Conservation (phyloP, 164 flowering plant genomes). For the Kingdonia uniflora region DNA sequence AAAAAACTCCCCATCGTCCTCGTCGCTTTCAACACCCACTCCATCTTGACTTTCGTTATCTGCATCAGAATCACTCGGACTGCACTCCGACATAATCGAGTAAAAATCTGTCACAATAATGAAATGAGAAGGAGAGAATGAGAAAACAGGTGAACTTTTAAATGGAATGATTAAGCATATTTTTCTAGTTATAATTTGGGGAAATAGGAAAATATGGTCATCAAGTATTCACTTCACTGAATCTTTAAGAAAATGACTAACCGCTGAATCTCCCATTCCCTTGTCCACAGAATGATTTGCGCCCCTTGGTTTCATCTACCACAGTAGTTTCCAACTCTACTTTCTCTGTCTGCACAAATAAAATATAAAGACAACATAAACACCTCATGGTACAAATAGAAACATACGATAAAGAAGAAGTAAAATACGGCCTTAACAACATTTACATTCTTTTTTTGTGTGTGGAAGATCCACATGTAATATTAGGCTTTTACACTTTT, state of each 20-base stretch:
- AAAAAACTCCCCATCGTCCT: conserved; percentile 73
- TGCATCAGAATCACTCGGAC: conserved; percentile 72
- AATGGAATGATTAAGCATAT: too few relatives aligned
- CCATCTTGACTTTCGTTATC: conserved; percentile 90
- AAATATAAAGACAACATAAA: background rate
- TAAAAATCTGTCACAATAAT: conserved; percentile 68
- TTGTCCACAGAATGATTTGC: conserved; percentile 73
- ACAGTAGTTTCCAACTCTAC: conserved; percentile 96
- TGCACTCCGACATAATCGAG: conserved; percentile 88
- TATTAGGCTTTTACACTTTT: too few relatives aligned
- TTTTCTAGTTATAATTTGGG: too few relatives aligned
- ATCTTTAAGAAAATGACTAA: conserved; percentile 24
- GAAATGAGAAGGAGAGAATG: conserved; percentile 1
- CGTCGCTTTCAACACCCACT: conserved; percentile 82
- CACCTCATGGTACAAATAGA: too few relatives aligned
- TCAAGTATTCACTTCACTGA: too few relatives aligned
- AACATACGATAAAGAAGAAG: too few relatives aligned
- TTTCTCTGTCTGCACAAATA: conserved; percentile 73
- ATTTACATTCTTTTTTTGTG: too few relatives aligned
- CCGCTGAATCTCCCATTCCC: conserved; percentile 93
- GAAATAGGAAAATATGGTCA: too few relatives aligned
- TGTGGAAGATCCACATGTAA: too few relatives aligned
- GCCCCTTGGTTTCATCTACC: conserved; percentile 92
- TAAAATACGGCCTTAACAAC: too few relatives aligned
- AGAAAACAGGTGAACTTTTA: background rate